A percentile compares a stretch with the other conserved stretches of the same genome.
Evolutionary conservation across 352 stramenopile genomes (phyloP).

Genomic region (Phytophthora europaea): DNA sequence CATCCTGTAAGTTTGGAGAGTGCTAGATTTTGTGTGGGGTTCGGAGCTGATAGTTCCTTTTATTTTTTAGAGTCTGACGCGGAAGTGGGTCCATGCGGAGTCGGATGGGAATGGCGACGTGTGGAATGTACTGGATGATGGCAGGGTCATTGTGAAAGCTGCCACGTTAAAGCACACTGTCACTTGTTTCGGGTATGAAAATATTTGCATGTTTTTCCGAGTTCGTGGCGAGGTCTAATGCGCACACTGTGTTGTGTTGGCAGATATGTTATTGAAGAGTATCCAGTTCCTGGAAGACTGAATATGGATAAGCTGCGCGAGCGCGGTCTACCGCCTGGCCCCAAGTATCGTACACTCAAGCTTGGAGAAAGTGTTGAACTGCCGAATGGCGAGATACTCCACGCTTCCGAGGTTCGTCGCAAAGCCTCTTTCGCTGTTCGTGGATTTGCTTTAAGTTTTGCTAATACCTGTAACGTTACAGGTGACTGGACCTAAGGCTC

Average conservation of each 20-base stretch:
- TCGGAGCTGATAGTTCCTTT: slow-evolving; percentile 10
- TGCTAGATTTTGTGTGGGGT: neutral
- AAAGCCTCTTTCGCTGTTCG: neutral
- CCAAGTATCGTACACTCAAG: slow-evolving; percentile 93
- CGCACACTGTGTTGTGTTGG: neutral
- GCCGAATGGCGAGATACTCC: slow-evolving; percentile 74
- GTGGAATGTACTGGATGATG: slow-evolving; percentile 84
- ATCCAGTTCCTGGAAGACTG: slow-evolving; percentile 85
- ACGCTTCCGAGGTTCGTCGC: slow-evolving; percentile 75
- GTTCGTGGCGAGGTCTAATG: neutral
- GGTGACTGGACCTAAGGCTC: slow-evolving; percentile 67
- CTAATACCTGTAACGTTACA: slow-evolving; percentile 33
- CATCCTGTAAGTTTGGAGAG: slow-evolving; percentile 57
- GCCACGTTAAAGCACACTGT: slow-evolving; percentile 81
- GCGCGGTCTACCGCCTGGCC: slow-evolving; percentile 88
- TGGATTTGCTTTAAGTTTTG: neutral
- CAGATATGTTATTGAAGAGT: slow-evolving; percentile 87
- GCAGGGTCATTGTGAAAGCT: slow-evolving; percentile 67
- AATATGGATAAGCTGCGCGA: slow-evolving; percentile 79
- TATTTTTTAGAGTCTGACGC: slow-evolving; percentile 50
- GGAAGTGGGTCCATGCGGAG: slow-evolving; percentile 64
- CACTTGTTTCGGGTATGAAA: slow-evolving; percentile 77
- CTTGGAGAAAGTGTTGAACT: slow-evolving; percentile 87
- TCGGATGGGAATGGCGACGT: slow-evolving; percentile 66
- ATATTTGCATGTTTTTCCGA: slow-evolving; percentile 3